These are phyloP conservation scores for Hordeum pubiflorum DNA, from an alignment of 202 grass and related monocot genomes.

Conservation along the genomic window DNA sequence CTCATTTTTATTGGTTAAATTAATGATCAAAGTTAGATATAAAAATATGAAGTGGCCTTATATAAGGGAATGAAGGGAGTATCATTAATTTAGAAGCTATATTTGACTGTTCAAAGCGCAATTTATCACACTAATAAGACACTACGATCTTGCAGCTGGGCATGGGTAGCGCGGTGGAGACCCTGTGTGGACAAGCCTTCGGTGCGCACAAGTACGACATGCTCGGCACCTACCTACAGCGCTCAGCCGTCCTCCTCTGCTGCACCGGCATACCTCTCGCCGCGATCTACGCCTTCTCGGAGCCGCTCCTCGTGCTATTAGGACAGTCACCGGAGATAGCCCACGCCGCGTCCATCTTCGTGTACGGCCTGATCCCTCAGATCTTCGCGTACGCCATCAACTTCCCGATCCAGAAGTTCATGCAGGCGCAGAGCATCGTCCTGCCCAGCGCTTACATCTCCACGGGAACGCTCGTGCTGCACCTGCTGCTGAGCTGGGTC, in stretches of 20 bases:
- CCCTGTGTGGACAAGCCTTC: conserved; percentile 53
- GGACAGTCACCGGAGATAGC: conserved; percentile 55
- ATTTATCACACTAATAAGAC: not conserved
- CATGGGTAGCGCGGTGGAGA: conserved; percentile 63
- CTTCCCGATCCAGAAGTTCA: conserved; percentile 61
- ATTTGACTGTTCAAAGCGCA: not conserved
- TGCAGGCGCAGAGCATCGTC: conserved; percentile 64
- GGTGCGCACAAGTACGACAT: conserved; percentile 41
- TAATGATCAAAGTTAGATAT: too few species aligned
- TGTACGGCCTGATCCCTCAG: conserved; percentile 52
- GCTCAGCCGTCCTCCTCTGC: conserved; percentile 38
- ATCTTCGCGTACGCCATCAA: conserved; percentile 58
- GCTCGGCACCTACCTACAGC: conserved; percentile 56
- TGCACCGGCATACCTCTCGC: conserved; percentile 42
- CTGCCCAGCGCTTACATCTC: conserved; percentile 52
- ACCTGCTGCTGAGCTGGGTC: conserved; percentile 43
- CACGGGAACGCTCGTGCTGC: conserved; percentile 23
- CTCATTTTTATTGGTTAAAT: too few species aligned
- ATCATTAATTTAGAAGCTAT: not conserved
- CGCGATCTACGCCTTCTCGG: conserved; percentile 38
- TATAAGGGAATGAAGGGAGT: too few species aligned
- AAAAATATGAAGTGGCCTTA: too few species aligned
- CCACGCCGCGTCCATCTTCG: conserved; percentile 34
- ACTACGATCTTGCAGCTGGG: conserved; percentile 29
- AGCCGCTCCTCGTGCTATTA: conserved; percentile 36